Percentiles rank a stretch among this genome's conserved stretches.
Conservation (phyloP, 179 eudicot species). For the Dionaea muscipula region DNA sequence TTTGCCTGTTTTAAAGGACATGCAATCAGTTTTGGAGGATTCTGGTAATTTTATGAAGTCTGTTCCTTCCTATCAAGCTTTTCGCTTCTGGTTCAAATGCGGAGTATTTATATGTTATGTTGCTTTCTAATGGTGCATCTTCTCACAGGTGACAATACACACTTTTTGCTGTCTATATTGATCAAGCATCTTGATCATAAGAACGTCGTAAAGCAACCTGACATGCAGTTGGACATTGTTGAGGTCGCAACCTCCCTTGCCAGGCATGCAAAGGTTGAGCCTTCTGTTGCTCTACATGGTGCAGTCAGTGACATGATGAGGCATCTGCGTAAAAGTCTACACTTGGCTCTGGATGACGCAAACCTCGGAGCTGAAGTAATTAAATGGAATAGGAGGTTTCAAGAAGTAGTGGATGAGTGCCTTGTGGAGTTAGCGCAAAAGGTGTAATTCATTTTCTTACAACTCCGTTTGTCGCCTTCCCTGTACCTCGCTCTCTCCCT, state of each 20-base stretch:
- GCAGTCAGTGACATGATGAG: constrained; percentile 80
- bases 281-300: constrained; percentile 70
- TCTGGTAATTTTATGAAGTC: constrained; percentile 35
- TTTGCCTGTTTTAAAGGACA: constrained; percentile 70
- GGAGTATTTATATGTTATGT: constrained; percentile 5
- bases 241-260: constrained; percentile 62
- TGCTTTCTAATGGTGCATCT: neutral
- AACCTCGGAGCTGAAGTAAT: constrained; percentile 57
- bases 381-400: constrained; percentile 54
- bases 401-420: constrained; percentile 65
- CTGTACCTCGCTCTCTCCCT: too few relatives aligned
- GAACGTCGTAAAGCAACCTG: constrained; percentile 70
- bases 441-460: constrained; percentile 26
- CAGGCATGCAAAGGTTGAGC: constrained; percentile 43
- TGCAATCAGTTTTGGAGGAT: constrained; percentile 74
- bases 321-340: constrained; percentile 87
- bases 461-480: neutral
- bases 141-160: constrained; percentile 67
- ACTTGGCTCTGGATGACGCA: constrained; percentile 56
- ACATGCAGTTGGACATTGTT: constrained; percentile 80
- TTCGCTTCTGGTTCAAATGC: constrained; percentile 5
- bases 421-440: constrained; percentile 58
- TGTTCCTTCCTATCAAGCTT: neutral
- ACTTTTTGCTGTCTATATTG: constrained; percentile 63
- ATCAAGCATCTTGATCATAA: constrained; percentile 97